These are phyloP conservation scores for Medicago arabica DNA, from an alignment of 306 rosid genomes.

Conservation along the genomic window DNA sequence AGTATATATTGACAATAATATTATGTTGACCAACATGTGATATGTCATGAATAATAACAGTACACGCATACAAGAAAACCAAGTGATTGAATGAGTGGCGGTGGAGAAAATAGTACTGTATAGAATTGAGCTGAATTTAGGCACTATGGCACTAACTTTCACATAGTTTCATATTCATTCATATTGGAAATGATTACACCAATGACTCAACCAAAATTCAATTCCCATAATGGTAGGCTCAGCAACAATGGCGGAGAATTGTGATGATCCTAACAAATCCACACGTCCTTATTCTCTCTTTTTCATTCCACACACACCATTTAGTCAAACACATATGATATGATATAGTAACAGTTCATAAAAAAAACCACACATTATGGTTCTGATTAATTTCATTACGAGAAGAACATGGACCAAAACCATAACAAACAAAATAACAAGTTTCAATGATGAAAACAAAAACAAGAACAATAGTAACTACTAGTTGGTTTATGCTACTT, in stretches of 20 bases:
- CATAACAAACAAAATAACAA: too few relatives aligned
- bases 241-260: conserved; percentile 54
- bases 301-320: conserved; percentile 52
- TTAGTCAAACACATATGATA: conserved; percentile 47
- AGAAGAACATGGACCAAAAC: conserved; percentile 6
- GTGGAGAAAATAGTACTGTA: neutral
- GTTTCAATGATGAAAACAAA: neutral
- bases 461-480: conserved; percentile 8
- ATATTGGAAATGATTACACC: conserved; percentile 45
- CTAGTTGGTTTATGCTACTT: conserved; percentile 44
- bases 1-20: too few relatives aligned
- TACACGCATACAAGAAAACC: neutral
- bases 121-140: conserved; percentile 28
- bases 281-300: conserved; percentile 27
- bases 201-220: conserved; percentile 38
- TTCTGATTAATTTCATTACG: conserved; percentile 34
- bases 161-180: conserved; percentile 1
- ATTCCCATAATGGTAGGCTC: conserved; percentile 43
- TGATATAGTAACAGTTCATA: conserved; percentile 41
- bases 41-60: too few relatives aligned
- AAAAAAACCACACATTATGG: conserved; percentile 3
- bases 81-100: neutral
- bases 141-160: conserved; percentile 47
- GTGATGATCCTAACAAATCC: conserved; percentile 40
- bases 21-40: too few relatives aligned